Base-by-base conservation (phyloP, 495 filamentous ascomycete species). In the Talaromyces thailandensis region DNA sequence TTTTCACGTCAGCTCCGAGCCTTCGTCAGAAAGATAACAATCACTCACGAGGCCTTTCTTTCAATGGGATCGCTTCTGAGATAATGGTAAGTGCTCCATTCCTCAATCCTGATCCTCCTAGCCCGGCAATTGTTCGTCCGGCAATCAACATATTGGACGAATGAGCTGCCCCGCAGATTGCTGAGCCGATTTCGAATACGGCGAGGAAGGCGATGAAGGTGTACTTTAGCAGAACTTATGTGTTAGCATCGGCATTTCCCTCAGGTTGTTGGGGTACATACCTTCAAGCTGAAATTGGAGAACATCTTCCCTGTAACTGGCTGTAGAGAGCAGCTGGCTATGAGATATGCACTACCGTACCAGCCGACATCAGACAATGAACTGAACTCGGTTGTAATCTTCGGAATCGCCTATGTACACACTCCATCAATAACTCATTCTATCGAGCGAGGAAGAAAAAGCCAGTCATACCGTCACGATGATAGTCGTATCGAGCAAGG, bases 391-490 rank as follows among this genome's bases (percentile, higher is more conserved):
- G 23, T 55, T 2, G 23, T 53, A 4, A 55, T 55, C 23, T 83
- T 0, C 76, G 70, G 4, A 87, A 64, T 0, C 86, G 86, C 21
- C 87, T 72, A n/a, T n/a, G 37, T 43, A 43, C 5, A n/a, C 3
- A 8, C 37, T 14, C 4, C 14, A 43, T 43, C n/a, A 43, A 2
- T 43, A n/a, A 43, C 9, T n/a, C 1, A 16, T 12, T 3, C 5
- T 4, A 43, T 43, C 2, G 6, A 43, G 1, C 1, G n/a, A 3
- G 5, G 7, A 32, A 9, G 8, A 5, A 5, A 32, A 32, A 32
- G 3, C 31, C 31, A 32, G 11, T 1, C 31, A 32, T 32, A 32
- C 31, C 8, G 31, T 32, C 31, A 32, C 31, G 8, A 32, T 32
- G 8, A 32, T 32, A 9, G 37, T 43, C 4, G 16, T 43, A 43